Conservation (phyloP, 2,329 filamentous ascomycete species). For the Ophidiomyces ophidiicola region DNA sequence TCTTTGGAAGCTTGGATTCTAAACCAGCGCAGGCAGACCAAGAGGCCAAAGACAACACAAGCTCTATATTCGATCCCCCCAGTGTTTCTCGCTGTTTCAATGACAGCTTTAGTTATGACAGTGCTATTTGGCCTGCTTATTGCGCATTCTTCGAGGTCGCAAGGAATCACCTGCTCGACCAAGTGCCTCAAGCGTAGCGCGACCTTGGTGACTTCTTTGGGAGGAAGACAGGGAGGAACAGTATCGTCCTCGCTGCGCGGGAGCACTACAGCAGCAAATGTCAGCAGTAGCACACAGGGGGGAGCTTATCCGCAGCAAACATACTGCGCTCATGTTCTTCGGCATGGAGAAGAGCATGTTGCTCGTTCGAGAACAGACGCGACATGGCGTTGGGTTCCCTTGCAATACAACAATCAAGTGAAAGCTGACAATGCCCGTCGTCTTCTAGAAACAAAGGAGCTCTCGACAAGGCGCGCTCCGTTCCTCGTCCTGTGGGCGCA, state of each 20-base stretch:
- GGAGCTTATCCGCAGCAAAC: background rate
- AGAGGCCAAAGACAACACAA: slow-evolving; percentile 73
- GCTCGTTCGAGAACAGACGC: background rate
- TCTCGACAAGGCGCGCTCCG: too few relatives aligned
- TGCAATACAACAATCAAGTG: too few relatives aligned
- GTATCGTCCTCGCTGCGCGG: slow-evolving; percentile 31
- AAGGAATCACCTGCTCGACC: slow-evolving; percentile 78
- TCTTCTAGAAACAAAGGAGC: too few relatives aligned
- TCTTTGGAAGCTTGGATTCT: slow-evolving; percentile 64
- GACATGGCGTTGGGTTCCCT: background rate
- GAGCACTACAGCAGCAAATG: slow-evolving; percentile 27
- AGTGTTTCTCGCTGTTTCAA: slow-evolving; percentile 69
- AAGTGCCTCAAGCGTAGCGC: slow-evolving; percentile 83
- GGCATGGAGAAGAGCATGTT: slow-evolving; percentile 1
- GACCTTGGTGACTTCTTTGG: slow-evolving; percentile 74
- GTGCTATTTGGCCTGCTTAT: slow-evolving; percentile 72
- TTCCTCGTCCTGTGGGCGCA: too few relatives aligned
- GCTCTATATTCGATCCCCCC: slow-evolving; percentile 61
- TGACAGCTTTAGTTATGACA: slow-evolving; percentile 68
- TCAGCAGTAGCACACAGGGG: background rate
- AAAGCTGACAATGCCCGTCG: too few relatives aligned
- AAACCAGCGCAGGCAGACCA: slow-evolving; percentile 67
- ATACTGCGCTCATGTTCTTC: slow-evolving; percentile 1
- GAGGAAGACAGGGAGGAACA: slow-evolving; percentile 52
- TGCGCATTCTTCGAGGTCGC: slow-evolving; percentile 65